A percentile compares a stretch with the other conserved stretches of the same genome.
phyloP scores from a whole-genome alignment of 352 stramenopile genomes.

The Phytophthora tentaculata region DNA sequence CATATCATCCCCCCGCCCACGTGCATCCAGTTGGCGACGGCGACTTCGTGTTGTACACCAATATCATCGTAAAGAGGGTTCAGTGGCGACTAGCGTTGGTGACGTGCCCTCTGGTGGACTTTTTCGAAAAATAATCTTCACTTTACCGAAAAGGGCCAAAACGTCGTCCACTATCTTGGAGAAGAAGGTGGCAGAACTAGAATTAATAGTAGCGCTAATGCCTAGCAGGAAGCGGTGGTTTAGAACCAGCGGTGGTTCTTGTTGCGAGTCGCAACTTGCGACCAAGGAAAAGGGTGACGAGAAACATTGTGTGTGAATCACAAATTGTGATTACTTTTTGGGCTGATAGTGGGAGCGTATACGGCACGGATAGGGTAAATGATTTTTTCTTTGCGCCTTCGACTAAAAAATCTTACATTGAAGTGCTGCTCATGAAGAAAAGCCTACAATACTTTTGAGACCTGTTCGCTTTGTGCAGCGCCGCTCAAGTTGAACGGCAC shows the following conservation, averaged over 20 bases:
- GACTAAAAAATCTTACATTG: slow-evolving; percentile 12
- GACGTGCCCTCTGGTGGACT: slow-evolving; percentile 5
- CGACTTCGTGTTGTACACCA: slow-evolving; percentile 7
- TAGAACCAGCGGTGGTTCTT: too few species aligned
- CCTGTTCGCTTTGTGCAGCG: too few species aligned
- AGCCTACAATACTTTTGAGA: too few species aligned
- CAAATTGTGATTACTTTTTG: slow-evolving; percentile 13
- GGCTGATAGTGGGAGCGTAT: slow-evolving; percentile 11
- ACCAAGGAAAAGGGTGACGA: too few species aligned
- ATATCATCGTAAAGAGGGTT: background rate
- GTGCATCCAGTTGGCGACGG: slow-evolving; percentile 8
- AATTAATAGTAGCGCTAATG: too few species aligned
- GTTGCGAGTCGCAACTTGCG: too few species aligned
- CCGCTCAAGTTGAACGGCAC: too few species aligned
- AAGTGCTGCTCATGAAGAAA: background rate
- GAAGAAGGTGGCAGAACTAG: too few species aligned
- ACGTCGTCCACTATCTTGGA: too few species aligned
- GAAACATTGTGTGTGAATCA: too few species aligned
- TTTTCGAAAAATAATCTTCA: slow-evolving; percentile 6
- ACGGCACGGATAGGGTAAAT: slow-evolving; percentile 1
- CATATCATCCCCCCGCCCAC: background rate
- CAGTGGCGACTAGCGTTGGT: slow-evolving; percentile 9
- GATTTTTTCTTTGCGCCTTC: slow-evolving; percentile 13
- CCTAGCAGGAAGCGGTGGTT: too few species aligned
- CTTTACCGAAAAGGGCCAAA: background rate